A percentile compares a stretch with the other conserved stretches of the same genome.
Evolutionary conservation across 2,329 filamentous ascomycete genomes (phyloP).

Genomic region (Trichoderma sp.): DNA sequence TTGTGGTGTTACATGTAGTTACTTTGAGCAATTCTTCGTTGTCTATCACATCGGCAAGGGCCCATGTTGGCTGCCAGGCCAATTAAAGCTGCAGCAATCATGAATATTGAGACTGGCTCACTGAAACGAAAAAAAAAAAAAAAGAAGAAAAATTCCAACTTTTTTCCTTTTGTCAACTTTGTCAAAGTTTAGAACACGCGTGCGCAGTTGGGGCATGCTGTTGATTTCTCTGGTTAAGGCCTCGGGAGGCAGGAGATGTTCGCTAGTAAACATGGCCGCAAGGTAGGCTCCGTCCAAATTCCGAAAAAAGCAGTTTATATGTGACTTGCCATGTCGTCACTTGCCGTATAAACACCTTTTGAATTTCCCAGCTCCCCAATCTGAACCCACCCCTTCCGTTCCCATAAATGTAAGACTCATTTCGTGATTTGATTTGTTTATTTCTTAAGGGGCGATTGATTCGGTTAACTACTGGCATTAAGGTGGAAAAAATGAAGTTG

Average conservation of each 20-base stretch:
- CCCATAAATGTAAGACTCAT: slow-evolving; percentile 16
- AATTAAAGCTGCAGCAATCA: background rate
- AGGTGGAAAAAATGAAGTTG: slow-evolving; percentile 20
- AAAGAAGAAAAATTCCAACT: background rate
- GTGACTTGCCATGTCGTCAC: slow-evolving; percentile 42
- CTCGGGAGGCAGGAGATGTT: slow-evolving; percentile 36
- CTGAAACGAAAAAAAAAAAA: background rate
- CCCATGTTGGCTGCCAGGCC: background rate
- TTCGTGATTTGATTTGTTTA: slow-evolving; percentile 7
- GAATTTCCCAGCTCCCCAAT: slow-evolving; percentile 27
- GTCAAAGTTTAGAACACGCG: background rate
- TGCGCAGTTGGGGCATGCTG: slow-evolving; percentile 27
- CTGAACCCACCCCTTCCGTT: slow-evolving; percentile 7
- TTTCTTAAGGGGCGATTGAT: slow-evolving; percentile 25
- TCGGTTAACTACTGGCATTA: slow-evolving; percentile 26
- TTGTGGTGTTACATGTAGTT: background rate
- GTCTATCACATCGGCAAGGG: background rate
- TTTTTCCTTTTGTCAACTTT: background rate
- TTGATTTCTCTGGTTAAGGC: slow-evolving; percentile 37
- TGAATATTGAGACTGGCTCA: slow-evolving; percentile 6
- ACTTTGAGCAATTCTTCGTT: background rate
- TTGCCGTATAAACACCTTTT: slow-evolving; percentile 38
- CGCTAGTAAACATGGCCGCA: slow-evolving; percentile 38
- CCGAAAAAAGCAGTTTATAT: slow-evolving; percentile 35
- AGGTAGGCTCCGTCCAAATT: slow-evolving; percentile 28